These are phyloP conservation scores for Penicillium daleae DNA, from an alignment of 495 filamentous ascomycete species.

Conservation along the genomic window DNA sequence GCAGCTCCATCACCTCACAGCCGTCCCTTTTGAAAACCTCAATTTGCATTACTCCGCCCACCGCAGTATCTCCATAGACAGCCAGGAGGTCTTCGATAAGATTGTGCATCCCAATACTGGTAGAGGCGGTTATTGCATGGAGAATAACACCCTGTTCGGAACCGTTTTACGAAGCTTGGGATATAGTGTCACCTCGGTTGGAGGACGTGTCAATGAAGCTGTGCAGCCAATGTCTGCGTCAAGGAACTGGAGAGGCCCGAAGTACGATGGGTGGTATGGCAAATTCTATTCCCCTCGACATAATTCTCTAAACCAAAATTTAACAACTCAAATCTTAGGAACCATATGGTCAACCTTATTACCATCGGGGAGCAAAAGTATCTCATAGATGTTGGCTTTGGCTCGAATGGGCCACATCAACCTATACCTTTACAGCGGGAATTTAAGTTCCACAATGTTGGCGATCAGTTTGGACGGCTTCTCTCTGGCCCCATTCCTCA, in stretches of 20 bases:
- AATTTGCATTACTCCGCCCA: constrained; percentile 52
- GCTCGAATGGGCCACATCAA: constrained; percentile 54
- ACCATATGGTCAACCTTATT: constrained; percentile 70
- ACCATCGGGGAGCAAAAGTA: constrained; percentile 53
- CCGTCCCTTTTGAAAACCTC: constrained; percentile 69
- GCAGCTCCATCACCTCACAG: constrained; percentile 48
- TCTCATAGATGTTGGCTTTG: constrained; percentile 70
- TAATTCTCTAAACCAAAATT: not conserved
- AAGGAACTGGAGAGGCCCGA: constrained; percentile 21
- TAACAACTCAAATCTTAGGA: constrained; percentile 17
- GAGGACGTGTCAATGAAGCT: not conserved
- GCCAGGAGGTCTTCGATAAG: constrained; percentile 50
- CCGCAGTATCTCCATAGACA: not conserved
- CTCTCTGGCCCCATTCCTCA: constrained; percentile 32
- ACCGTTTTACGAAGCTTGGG: constrained; percentile 62
- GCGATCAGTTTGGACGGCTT: constrained; percentile 48
- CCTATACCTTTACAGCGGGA: constrained; percentile 51
- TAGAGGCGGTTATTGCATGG: constrained; percentile 74
- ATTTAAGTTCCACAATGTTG: constrained; percentile 39
- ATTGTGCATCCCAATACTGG: constrained; percentile 51
- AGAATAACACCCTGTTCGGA: constrained; percentile 65
- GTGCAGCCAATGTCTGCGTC: constrained; percentile 22
- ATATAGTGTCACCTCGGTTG: constrained; percentile 40
- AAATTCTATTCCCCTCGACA: not conserved
- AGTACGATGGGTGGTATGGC: constrained; percentile 27